Conservation (phyloP, 2,329 filamentous ascomycete genomes). For the Parascedosporium putredinis region DNA sequence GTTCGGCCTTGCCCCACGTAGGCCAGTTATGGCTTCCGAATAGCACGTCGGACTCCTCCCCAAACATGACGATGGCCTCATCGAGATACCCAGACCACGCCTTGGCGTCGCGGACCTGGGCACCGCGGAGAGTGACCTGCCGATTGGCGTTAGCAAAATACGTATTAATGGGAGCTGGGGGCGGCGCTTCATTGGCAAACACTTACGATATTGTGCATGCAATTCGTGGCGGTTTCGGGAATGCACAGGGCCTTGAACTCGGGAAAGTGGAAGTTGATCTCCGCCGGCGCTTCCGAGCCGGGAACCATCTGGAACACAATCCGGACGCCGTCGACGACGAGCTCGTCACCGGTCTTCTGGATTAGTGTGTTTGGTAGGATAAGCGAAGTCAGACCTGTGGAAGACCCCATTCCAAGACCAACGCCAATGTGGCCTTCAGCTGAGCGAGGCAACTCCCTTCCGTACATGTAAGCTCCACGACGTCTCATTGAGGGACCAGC, state of each 20-base stretch:
- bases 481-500: conserved; percentile 27
- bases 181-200: too few relatives aligned
- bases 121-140: conserved; percentile 26
- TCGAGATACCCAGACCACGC: conserved; percentile 28
- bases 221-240: conserved; percentile 27
- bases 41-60: conserved; percentile 20
- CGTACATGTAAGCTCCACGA: conserved; percentile 29
- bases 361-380: conserved; percentile 24
- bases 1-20: conserved; percentile 23
- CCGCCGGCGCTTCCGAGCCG: conserved; percentile 29
- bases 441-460: conserved; percentile 17
- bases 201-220: conserved; percentile 27
- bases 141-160: conserved; percentile 4
- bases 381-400: conserved; percentile 20
- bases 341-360: conserved; percentile 17
- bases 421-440: conserved; percentile 25
- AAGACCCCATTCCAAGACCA: conserved; percentile 24
- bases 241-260: conserved; percentile 24
- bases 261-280: conserved; percentile 31
- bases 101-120: conserved; percentile 28
- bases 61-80: conserved; percentile 24
- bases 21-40: conserved; percentile 31
- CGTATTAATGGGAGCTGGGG: too few relatives aligned
- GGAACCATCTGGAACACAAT: conserved; percentile 30
- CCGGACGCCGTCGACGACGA: conserved; percentile 22